Conservation (phyloP, 257 asterid genomes). For the Solanum acaule region DNA sequence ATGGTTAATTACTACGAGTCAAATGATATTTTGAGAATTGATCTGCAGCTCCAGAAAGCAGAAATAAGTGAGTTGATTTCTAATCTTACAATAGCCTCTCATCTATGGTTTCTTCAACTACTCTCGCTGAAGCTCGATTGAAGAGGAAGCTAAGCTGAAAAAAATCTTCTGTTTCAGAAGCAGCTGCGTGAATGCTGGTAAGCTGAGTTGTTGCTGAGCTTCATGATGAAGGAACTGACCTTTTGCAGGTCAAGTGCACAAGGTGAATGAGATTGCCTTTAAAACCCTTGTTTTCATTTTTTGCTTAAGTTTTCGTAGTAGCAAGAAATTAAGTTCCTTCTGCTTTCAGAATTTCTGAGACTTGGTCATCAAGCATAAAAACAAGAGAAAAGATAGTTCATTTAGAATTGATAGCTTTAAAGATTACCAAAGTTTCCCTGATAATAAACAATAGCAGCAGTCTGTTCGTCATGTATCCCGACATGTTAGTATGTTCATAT, state of each 20-base stretch:
- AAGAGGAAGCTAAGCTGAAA: neutral
- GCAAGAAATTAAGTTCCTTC: neutral
- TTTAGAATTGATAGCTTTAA: neutral
- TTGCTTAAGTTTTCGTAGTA: neutral
- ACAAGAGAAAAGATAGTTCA: neutral
- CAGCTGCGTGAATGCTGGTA: neutral
- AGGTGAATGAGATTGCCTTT: neutral
- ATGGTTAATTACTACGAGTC: neutral
- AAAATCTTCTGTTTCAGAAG: constrained; percentile 3
- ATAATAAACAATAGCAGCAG: neutral
- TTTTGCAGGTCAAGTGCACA: neutral
- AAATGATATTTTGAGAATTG: neutral
- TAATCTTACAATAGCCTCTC: neutral
- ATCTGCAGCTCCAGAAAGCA: neutral
- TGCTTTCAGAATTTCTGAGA: neutral
- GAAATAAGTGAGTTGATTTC: neutral
- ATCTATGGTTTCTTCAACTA: neutral
- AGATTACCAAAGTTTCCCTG: neutral
- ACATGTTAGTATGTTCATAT: neutral
- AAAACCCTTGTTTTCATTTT: neutral
- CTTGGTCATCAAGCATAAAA: neutral
- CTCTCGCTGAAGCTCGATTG: neutral
- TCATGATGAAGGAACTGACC: neutral
- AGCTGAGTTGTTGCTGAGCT: neutral
- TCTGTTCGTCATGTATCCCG: neutral